Percentiles rank a stretch among this genome's conserved stretches.
Evolutionary conservation across 805 yeast species (phyloP).

Genomic region (Suhomyces xylopsoci): DNA sequence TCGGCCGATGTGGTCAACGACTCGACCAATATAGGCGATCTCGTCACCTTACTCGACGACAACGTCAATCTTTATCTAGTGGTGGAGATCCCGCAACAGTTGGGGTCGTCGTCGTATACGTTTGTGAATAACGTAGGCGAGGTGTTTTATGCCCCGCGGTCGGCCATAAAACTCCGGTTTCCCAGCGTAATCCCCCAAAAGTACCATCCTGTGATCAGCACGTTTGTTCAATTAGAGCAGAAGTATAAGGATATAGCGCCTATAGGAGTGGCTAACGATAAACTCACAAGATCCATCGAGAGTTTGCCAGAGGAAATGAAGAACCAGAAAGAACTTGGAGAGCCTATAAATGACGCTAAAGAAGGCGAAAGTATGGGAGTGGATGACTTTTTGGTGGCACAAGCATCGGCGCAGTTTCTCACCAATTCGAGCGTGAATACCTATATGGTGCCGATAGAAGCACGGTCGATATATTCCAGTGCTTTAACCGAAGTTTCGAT

Average conservation of each 20-base stretch:
- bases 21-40: slow-evolving; percentile 53
- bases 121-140: slow-evolving; percentile 58
- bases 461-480: slow-evolving; percentile 32
- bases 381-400: slow-evolving; percentile 29
- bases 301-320: slow-evolving; percentile 17
- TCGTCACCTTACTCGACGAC: slow-evolving; percentile 51
- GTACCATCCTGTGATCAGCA: slow-evolving; percentile 21
- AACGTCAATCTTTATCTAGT: slow-evolving; percentile 52
- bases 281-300: slow-evolving; percentile 20
- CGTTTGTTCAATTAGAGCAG: slow-evolving; percentile 27
- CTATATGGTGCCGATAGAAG: slow-evolving; percentile 32
- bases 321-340: background rate
- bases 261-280: slow-evolving; percentile 34
- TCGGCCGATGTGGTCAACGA: slow-evolving; percentile 7
- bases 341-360: background rate
- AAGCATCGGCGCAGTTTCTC: slow-evolving; percentile 32
- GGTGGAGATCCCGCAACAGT: slow-evolving; percentile 48
- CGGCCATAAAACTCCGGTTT: slow-evolving; percentile 47
- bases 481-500: slow-evolving; percentile 38
- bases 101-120: slow-evolving; percentile 54
- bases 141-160: slow-evolving; percentile 44
- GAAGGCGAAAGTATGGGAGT: background rate
- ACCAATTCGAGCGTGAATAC: slow-evolving; percentile 35
- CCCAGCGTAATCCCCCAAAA: slow-evolving; percentile 49
- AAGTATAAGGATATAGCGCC: slow-evolving; percentile 35